A percentile compares a stretch with the other conserved stretches of the same genome.
Evolutionary conservation across 306 rosid species (phyloP).

Genomic region (Rosa persica): DNA sequence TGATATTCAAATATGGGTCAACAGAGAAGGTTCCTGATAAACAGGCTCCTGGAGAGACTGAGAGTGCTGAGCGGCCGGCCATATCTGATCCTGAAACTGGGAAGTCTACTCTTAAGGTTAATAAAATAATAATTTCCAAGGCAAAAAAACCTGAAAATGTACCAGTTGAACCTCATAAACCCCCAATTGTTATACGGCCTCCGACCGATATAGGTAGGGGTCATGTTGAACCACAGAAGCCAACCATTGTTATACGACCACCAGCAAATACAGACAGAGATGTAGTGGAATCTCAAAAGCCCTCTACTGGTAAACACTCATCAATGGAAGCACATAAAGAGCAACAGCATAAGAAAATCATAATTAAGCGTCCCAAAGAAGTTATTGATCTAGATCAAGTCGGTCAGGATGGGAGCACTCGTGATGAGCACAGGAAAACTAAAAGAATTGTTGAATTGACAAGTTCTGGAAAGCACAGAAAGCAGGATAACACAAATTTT

Average conservation of each 20-base stretch:
- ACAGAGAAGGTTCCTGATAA: slow-evolving; percentile 67
- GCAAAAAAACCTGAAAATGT: slow-evolving; percentile 63
- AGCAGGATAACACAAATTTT: slow-evolving; percentile 48
- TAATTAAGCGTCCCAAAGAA: slow-evolving; percentile 76
- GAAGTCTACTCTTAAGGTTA: slow-evolving; percentile 55
- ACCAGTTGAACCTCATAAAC: slow-evolving; percentile 61
- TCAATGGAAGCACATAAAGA: slow-evolving; percentile 60
- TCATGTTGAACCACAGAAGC: slow-evolving; percentile 36
- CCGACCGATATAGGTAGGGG: slow-evolving; percentile 46
- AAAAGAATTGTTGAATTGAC: slow-evolving; percentile 86
- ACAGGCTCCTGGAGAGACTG: slow-evolving; percentile 49
- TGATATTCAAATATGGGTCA: slow-evolving; percentile 86
- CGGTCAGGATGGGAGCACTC: slow-evolving; percentile 62
- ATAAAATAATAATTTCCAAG: slow-evolving; percentile 64
- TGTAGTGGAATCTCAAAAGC: slow-evolving; percentile 48
- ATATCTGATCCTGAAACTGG: slow-evolving; percentile 79
- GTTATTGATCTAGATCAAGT: slow-evolving; percentile 59
- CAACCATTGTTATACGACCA: slow-evolving; percentile 47
- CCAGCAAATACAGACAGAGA: slow-evolving; percentile 48
- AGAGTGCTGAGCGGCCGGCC: slow-evolving; percentile 57
- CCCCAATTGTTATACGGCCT: slow-evolving; percentile 62
- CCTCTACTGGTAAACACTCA: slow-evolving; percentile 42
- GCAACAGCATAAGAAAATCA: slow-evolving; percentile 69
- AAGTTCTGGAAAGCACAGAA: slow-evolving; percentile 58
- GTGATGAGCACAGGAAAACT: slow-evolving; percentile 69